These are phyloP conservation scores for Limtongia smithiae DNA, from an alignment of 805 yeast genomes.

Conservation along the genomic window DNA sequence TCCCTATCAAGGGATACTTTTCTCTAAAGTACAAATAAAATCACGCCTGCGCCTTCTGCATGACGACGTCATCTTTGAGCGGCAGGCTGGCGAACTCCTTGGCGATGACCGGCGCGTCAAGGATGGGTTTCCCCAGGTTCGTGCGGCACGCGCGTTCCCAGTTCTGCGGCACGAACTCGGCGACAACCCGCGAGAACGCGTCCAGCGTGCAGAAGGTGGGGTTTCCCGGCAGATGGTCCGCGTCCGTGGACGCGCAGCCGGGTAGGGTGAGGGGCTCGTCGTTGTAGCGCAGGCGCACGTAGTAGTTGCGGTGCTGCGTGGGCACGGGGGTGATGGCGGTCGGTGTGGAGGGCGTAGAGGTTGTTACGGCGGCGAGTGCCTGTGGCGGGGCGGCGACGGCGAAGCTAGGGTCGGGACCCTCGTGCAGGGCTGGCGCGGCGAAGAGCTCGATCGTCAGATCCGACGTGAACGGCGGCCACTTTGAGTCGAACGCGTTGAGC, in stretches of 20 bases:
- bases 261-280: conserved; percentile 24
- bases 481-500: conserved; percentile 21
- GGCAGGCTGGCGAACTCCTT: conserved; percentile 8
- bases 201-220: conserved; percentile 17
- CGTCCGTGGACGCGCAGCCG: conserved; percentile 18
- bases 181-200: conserved; percentile 13
- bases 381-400: not conserved
- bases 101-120: conserved; percentile 18
- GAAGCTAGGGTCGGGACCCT: not conserved
- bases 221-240: conserved; percentile 16
- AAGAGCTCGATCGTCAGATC: conserved; percentile 27
- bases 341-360: not conserved
- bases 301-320: conserved; percentile 18
- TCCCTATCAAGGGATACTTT: too few species aligned
- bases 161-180: conserved; percentile 14
- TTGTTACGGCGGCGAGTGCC: not conserved
- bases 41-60: conserved; percentile 17
- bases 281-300: conserved; percentile 27
- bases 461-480: conserved; percentile 31
- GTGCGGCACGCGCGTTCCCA: conserved; percentile 23
- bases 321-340: not conserved
- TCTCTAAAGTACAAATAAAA: too few species aligned
- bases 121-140: conserved; percentile 19
- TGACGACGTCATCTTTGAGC: not conserved
- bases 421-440: conserved; percentile 1